A percentile compares a stretch with the other conserved stretches of the same genome.
These are phyloP conservation scores for Kandelia obovata DNA, from an alignment of 345 rosid species.

Conservation along the genomic window DNA sequence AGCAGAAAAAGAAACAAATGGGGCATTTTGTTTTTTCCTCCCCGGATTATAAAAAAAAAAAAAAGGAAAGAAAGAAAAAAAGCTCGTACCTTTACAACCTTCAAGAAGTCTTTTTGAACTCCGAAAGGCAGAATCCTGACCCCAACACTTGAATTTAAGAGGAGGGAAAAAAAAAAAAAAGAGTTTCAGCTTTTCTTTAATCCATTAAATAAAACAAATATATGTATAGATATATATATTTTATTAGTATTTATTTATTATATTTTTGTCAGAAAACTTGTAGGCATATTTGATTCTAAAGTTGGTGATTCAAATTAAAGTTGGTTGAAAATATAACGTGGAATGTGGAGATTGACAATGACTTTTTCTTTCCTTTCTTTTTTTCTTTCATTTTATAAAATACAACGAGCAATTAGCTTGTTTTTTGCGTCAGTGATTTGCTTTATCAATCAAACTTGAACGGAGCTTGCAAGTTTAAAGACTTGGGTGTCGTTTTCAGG, in stretches of 20 bases:
- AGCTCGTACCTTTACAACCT: conserved; percentile 22
- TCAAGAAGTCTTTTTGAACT: conserved; percentile 11
- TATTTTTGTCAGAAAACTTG: no score
- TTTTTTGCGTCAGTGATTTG: no score
- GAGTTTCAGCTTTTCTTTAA: background rate
- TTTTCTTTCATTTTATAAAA: no score
- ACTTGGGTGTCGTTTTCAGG: conserved; percentile 30
- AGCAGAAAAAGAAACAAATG: conserved; percentile 17
- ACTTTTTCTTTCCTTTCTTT: no score
- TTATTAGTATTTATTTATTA: no score
- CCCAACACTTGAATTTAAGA: background rate
- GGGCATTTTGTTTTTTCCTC: conserved; percentile 13
- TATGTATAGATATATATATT: no score
- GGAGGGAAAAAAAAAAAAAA: no score
- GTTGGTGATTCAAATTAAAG: background rate
- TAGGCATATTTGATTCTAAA: background rate
- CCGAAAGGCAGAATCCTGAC: conserved; percentile 9
- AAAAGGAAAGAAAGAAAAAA: background rate
- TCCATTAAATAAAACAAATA: background rate
- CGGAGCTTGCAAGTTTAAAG: conserved; percentile 15
- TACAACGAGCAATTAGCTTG: no score
- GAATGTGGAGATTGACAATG: no score
- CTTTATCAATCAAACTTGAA: no score
- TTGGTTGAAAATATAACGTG: background rate
- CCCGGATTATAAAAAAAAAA: no score